Evolutionary conservation across 2,329 filamentous ascomycete genomes (phyloP), one percentile per base, ranked within the genome.

Genomic region (Anisogramma anomala): DNA sequence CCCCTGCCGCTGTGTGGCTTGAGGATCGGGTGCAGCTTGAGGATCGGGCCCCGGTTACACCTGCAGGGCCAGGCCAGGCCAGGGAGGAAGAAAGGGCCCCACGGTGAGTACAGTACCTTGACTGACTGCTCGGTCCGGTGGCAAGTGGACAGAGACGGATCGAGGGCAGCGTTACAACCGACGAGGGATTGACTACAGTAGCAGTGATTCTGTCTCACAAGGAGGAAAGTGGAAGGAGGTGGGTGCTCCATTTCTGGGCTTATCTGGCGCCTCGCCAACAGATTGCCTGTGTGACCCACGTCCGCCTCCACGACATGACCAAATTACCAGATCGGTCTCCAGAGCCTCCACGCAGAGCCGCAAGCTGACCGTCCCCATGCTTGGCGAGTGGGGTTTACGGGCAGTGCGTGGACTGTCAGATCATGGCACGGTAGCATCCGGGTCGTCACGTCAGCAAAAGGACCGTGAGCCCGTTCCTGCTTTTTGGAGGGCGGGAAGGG

Each of bases 361-460:
- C 45, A 47, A 47, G 45, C 45, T 47, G 41, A 41, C 20, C n/a
- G 14, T 17, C n/a, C n/a, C n/a, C n/a, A n/a, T n/a, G n/a, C n/a
- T 15, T 19, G 27, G 17, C 18, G 22, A 18, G 37, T 41, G 41
- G 37, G 26, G 30, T 13, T 34, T n/a, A n/a, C 41, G 25, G 34
- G 36, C 41, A 37, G 30, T 44, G 37, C 44, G 37, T 34, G 37
- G 15, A 38, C 37, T 9, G 41, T 41, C 36, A 41, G 27, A 34
- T 43, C 37, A 44, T n/a, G n/a, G n/a, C n/a, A n/a, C n/a, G 37
- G 37, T 32, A 31, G 10, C 30, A 32, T 46, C 36, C 15, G 15
- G 23, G 27, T 30, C 22, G 32, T 18, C 17, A 22, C 33, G 38
- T 41, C 38, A 41, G 38, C 38, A 41, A 41, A 41, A 41, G 38